Conservation (phyloP, 2,329 filamentous ascomycete species). For the Alternaria longipes region DNA sequence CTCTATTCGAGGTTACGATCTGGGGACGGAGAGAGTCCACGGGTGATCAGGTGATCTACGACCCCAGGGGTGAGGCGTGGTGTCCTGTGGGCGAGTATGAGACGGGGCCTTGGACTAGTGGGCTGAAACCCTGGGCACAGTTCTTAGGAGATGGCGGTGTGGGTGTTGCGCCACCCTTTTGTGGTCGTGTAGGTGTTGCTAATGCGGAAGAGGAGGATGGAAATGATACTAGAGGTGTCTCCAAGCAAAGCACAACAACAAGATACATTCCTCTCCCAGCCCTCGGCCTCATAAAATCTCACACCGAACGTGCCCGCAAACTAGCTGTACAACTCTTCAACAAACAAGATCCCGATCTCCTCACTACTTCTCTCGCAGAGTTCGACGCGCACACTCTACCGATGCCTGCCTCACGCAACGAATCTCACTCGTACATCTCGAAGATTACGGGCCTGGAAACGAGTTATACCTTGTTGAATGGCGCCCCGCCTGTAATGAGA, state of each 20-base stretch:
- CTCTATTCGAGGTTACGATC: conserved; percentile 10
- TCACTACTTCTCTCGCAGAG: neutral
- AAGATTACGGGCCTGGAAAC: neutral
- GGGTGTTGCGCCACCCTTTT: conserved; percentile 25
- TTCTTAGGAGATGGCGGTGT: conserved; percentile 33
- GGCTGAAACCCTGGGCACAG: conserved; percentile 42
- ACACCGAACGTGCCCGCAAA: conserved; percentile 27
- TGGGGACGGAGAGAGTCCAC: conserved; percentile 1
- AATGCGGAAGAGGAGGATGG: no score
- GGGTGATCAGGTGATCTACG: conserved; percentile 18
- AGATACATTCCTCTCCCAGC: conserved; percentile 36
- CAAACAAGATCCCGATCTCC: neutral
- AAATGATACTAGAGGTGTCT: neutral
- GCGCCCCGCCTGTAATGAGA: conserved; percentile 24
- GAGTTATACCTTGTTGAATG: conserved; percentile 22
- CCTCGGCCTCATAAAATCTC: conserved; percentile 33
- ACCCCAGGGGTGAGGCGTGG: conserved; percentile 7
- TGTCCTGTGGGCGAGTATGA: conserved; percentile 7
- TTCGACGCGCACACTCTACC: conserved; percentile 7
- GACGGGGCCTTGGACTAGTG: conserved; percentile 29
- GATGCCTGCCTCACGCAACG: neutral
- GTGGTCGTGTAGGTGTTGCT: neutral
- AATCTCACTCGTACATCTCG: neutral
- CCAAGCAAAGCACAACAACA: neutral
- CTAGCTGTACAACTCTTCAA: neutral